These are phyloP conservation scores for Erodium trifolium DNA, from an alignment of 441 rosid genomes.

Conservation along the genomic window DNA sequence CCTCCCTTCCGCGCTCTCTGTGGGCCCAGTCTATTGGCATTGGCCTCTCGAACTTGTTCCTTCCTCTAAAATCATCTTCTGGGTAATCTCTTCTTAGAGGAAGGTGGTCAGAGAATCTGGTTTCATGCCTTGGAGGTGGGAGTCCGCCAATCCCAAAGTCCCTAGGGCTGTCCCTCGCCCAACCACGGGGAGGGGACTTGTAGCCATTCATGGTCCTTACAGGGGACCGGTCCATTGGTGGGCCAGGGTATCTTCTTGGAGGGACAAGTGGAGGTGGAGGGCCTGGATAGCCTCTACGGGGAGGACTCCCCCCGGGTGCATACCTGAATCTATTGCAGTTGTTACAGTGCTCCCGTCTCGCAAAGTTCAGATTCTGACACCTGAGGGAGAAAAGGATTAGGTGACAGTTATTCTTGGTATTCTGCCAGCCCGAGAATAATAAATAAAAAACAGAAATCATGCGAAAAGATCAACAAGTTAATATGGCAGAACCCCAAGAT, in stretches of 20 bases:
- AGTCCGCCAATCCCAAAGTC: constrained; percentile 40
- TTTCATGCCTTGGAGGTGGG: constrained; percentile 56
- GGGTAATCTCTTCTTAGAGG: constrained; percentile 42
- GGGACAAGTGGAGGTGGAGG: constrained; percentile 37
- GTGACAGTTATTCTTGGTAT: not conserved
- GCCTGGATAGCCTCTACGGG: constrained; percentile 40
- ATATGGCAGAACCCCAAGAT: no score
- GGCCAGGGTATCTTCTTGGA: constrained; percentile 49
- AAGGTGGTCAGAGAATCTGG: constrained; percentile 44
- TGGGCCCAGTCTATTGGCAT: constrained; percentile 46
- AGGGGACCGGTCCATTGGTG: constrained; percentile 58
- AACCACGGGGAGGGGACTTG: constrained; percentile 62
- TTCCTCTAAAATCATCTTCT: constrained; percentile 48
- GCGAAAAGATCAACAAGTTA: no score
- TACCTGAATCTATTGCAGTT: constrained; percentile 63
- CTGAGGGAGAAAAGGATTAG: constrained; percentile 30
- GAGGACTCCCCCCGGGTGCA: constrained; percentile 52
- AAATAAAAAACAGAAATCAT: not conserved
- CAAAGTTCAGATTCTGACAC: constrained; percentile 77
- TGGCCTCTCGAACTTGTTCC: constrained; percentile 55
- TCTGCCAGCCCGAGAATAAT: not conserved
- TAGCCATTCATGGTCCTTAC: constrained; percentile 47
- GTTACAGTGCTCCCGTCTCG: constrained; percentile 66
- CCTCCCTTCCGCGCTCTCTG: constrained; percentile 49
- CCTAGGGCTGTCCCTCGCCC: constrained; percentile 51